phyloP scores from a whole-genome alignment of 1,284 basidiomycete genomes.

The Phellopilus nigrolimitatus region DNA sequence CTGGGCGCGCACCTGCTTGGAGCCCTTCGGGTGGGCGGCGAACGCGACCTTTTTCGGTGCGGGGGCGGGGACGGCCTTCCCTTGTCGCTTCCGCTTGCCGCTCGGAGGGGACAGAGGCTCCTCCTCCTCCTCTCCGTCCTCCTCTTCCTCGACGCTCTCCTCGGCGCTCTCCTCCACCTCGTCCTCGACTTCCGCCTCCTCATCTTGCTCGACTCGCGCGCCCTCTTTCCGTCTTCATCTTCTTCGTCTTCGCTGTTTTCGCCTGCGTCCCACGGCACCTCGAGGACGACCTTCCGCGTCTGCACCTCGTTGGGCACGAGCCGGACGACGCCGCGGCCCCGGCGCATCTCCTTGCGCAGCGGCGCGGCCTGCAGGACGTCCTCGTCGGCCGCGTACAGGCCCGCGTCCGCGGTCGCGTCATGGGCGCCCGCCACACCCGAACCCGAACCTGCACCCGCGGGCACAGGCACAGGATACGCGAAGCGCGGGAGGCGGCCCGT shows the following conservation, averaged over 20 bases:
- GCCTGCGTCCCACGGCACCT: slow-evolving; percentile 45
- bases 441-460: no score
- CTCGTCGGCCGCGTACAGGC: slow-evolving; percentile 44
- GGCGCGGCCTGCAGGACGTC: slow-evolving; percentile 38
- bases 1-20: slow-evolving; percentile 6
- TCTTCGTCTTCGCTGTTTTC: slow-evolving; percentile 27
- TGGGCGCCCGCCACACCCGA: slow-evolving; percentile 21
- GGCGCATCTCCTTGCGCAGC: slow-evolving; percentile 57
- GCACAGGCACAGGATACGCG: slow-evolving; percentile 44
- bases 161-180: slow-evolving; percentile 24
- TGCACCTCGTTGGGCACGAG: slow-evolving; percentile 51
- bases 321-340: slow-evolving; percentile 54
- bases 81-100: slow-evolving; percentile 19
- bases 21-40: slow-evolving; percentile 5
- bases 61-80: not conserved
- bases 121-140: slow-evolving; percentile 27
- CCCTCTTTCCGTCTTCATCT: slow-evolving; percentile 29
- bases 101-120: slow-evolving; percentile 20
- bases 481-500: slow-evolving; percentile 78
- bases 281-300: slow-evolving; percentile 47
- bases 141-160: slow-evolving; percentile 26
- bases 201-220: slow-evolving; percentile 24
- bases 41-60: slow-evolving; percentile 20
- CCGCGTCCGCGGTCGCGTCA: slow-evolving; percentile 26
- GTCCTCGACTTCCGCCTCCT: slow-evolving; percentile 23